Base-by-base conservation (phyloP, 306 rosid species). In the Carpinus fangiana region DNA sequence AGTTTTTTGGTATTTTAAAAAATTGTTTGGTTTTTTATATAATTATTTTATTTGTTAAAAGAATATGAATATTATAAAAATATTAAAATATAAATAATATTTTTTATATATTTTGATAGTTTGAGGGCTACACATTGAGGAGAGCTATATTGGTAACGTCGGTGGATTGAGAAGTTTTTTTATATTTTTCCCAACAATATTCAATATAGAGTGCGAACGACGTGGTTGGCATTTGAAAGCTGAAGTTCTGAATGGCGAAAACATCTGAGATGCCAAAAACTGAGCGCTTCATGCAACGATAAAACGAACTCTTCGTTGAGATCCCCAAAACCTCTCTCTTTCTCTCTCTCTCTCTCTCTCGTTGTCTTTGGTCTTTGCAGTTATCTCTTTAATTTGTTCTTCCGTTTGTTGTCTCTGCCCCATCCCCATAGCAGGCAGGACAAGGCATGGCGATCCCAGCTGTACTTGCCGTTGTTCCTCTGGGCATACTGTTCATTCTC, bases 401-500 rank as follows among this genome's bases (percentile, higher is more conserved):
- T 45, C 43, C 1, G 62, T 28, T 12, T 62, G 38, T 50, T 16
- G 34, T 64, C 4, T 59, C 23, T 59, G 45, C 60, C 20, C 66
- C 83, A 50, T 69, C 60, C 20, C 66, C 83, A 50, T 69, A 56
- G 70, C 55, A 21, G 82, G 50, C 9, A 23, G 23, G 34, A 31
- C 62, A 77, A 81, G 72, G 62, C 74, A 94, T 92, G 98, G 89
- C 88, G 47, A 82, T 92, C 81, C 97, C 91, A 45, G 92, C 98
- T 54, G 87, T 86, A 31, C 53, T 90, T 20, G 84, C 86, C 50
- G 79, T 94, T 64, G 82, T 90, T 81, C 98, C 98, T 14, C 1
- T 88, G 3, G 98, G 96, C 73, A 65, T 84, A 48, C 80, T 94
- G 61, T 89, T 94, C 92, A 77, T 92, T 73, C 82, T 90, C 73